Evolutionary conservation across 495 filamentous ascomycete genomes (phyloP), one percentile per base, ranked within the genome.

Genomic region (Daldinia grandis): DNA sequence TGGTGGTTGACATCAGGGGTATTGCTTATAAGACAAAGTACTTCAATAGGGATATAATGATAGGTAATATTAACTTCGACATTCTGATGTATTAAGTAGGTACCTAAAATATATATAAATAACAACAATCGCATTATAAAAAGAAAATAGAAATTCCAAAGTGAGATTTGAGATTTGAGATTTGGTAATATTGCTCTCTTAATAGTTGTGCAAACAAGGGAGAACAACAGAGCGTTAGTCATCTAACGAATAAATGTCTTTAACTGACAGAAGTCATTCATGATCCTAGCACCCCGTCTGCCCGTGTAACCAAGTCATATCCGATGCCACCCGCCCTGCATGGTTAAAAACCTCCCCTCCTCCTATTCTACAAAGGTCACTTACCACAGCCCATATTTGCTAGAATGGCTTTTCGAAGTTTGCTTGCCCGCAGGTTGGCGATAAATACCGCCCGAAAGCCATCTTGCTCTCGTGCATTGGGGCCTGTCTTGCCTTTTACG

Each of bases 361-460:
- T 47, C 19, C 9, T 47, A 35, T 35, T 35, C 0, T 21, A 12
- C 42, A 47, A 47, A 21, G 42, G 19, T 47, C 7, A 24, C 19
- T 2, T 47, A 24, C 42, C 19, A 21, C 19, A 47, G 42, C 9
- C 9, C 42, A 12, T 47, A 47, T 24, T 47, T 47, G 42, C 42
- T 24, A 38, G 53, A 19, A 65, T 66, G 62, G 53, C 14, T 38
- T 40, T 40, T 31, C 33, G 49, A 55, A 57, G 27, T 24, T 33
- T 27, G 8, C 38, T 58, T 10, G 37, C 27, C 10, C 8, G 44
- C 25, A 40, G 47, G 14, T 8, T 27, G 38, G 33, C 44, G 17
- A 60, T 55, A 15, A 21, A 64, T 57, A 56, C 3, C 15, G 12
- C 42, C 53, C 62, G 64, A 81, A 78, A 73, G 4, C 30, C 42